Conservation (phyloP, 768 basidiomycete species). For the Termitomyces sp. region DNA sequence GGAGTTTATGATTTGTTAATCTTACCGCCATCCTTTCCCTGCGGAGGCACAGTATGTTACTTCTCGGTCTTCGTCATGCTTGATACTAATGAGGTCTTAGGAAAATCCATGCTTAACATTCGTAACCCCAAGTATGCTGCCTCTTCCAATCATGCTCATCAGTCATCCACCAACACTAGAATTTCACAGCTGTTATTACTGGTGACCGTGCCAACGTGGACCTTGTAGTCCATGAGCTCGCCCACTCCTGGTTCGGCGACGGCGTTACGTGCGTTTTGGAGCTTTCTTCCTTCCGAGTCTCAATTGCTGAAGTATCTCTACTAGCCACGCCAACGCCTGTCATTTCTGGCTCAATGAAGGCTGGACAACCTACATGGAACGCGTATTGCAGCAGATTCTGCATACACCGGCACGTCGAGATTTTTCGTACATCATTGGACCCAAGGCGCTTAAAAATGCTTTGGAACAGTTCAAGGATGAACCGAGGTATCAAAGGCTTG, state of each 20-base stretch:
- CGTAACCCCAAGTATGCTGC: slow-evolving; percentile 77
- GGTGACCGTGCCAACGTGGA: slow-evolving; percentile 87
- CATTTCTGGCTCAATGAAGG: slow-evolving; percentile 93
- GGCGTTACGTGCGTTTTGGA: slow-evolving; percentile 60
- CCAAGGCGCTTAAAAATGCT: slow-evolving; percentile 65
- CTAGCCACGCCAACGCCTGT: too few species aligned
- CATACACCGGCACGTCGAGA: slow-evolving; percentile 75
- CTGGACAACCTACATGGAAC: slow-evolving; percentile 93
- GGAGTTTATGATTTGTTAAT: slow-evolving; percentile 89
- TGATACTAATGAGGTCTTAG: slow-evolving; percentile 32
- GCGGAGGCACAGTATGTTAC: slow-evolving; percentile 76
- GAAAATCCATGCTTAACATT: slow-evolving; percentile 90
- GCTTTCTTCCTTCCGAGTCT: neutral
- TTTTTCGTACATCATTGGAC: slow-evolving; percentile 77
- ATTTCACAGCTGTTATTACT: slow-evolving; percentile 63
- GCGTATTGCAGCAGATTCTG: slow-evolving; percentile 65
- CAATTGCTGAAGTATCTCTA: too few species aligned
- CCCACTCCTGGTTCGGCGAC: slow-evolving; percentile 93
- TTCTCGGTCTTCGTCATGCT: neutral
- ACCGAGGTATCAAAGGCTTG: slow-evolving; percentile 77
- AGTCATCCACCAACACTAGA: too few species aligned
- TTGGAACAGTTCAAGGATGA: slow-evolving; percentile 54
- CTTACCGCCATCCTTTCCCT: slow-evolving; percentile 89
- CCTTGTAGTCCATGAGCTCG: slow-evolving; percentile 84
- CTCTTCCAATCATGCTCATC: neutral